Evolutionary conservation across 768 basidiomycete genomes (phyloP).

Genomic region (Leccinum arenicola): DNA sequence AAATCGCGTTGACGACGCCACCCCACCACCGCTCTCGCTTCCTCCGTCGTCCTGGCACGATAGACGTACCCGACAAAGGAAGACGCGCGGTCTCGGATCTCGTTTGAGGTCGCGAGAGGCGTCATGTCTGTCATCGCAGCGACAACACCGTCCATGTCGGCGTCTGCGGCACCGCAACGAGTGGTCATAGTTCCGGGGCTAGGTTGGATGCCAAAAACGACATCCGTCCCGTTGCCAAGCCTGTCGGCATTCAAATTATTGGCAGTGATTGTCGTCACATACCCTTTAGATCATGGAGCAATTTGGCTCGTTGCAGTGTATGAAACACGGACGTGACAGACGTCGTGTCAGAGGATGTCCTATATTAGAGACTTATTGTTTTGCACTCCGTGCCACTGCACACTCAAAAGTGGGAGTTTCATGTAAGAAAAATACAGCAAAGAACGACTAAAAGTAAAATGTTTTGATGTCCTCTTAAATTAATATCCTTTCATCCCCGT

Average conservation of each 20-base stretch:
- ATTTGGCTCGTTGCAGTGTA: neutral
- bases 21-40: constrained; percentile 45
- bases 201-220: neutral
- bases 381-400: neutral
- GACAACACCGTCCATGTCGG: neutral
- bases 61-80: constrained; percentile 67
- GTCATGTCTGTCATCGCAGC: neutral
- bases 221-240: neutral
- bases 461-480: neutral
- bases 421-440: neutral
- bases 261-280: neutral
- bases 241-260: neutral
- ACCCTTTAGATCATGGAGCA: neutral
- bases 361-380: neutral
- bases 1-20: neutral
- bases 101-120: constrained; percentile 53
- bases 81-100: constrained; percentile 73
- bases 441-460: neutral
- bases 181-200: neutral
- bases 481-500: neutral
- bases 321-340: neutral
- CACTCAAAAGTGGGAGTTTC: neutral
- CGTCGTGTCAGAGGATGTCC: neutral
- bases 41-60: constrained; percentile 47
- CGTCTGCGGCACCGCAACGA: neutral